Conservation (phyloP, 2,329 filamentous ascomycete species). For the Cercospora brassicicola region DNA sequence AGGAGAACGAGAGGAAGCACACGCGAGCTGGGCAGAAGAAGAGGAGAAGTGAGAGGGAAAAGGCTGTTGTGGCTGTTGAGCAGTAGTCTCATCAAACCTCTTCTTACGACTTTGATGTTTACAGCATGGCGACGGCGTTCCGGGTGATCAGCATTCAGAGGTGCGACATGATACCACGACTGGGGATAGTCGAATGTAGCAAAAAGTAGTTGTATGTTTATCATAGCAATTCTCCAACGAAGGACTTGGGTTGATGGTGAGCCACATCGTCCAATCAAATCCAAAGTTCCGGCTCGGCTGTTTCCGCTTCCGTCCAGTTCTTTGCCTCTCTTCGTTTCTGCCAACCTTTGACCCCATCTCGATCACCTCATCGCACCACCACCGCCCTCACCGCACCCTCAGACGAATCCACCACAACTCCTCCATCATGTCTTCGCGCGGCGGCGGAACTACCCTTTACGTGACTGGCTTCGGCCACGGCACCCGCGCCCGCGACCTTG, state of each 20-base stretch:
- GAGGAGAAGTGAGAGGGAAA: slow-evolving; percentile 79
- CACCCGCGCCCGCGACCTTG: slow-evolving; percentile 96
- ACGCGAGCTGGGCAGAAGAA: slow-evolving; percentile 76
- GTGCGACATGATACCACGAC: slow-evolving; percentile 11
- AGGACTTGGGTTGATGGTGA: background rate
- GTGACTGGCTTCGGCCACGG: slow-evolving; percentile 99
- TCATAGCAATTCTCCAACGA: background rate
- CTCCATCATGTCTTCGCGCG: slow-evolving; percentile 83
- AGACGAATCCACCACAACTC: background rate
- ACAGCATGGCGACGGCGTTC: slow-evolving; percentile 22
- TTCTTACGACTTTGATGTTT: background rate
- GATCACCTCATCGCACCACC: slow-evolving; percentile 4
- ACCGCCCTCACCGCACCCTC: slow-evolving; percentile 10
- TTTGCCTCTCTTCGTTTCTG: background rate
- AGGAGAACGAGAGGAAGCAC: slow-evolving; percentile 94
- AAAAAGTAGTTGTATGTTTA: background rate
- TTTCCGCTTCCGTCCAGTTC: background rate
- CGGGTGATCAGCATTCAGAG: slow-evolving; percentile 1
- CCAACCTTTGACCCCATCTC: slow-evolving; percentile 5
- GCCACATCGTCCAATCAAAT: background rate
- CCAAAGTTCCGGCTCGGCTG: background rate
- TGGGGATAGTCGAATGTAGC: background rate
- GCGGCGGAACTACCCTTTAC: slow-evolving; percentile 85
- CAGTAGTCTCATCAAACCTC: slow-evolving; percentile 44
- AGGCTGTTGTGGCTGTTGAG: slow-evolving; percentile 77